Evolutionary conservation across 163 green algal species (phyloP), one percentile per base, ranked within the genome.

Genomic region (Trebouxiophyceae sp.): DNA sequence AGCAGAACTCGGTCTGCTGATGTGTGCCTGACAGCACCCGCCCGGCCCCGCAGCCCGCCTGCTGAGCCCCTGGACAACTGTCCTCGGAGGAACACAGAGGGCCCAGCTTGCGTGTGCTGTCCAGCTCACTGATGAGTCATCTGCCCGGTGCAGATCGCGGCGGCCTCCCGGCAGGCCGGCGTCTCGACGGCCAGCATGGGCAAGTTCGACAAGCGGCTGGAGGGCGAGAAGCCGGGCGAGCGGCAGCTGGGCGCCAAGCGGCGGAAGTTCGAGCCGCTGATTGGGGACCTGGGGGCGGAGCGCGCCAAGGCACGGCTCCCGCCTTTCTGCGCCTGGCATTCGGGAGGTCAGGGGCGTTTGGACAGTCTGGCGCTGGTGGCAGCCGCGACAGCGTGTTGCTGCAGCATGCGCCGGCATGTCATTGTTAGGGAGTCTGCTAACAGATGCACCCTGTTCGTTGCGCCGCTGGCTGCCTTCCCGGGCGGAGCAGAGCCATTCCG

Each of bases 151-250:
- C 65, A 77, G 57, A 65, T 76, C 45, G 81, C 79, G 46, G 31
- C 33, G n/a, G 61, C 61, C 7, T 67, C 85, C 0, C 60, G 62
- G 34, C 77, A 88, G 61, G 89, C 87, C 2, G 89, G 88, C 29
- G 76, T 93, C 20, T 91, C 89, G 29, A 98, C 93, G 1, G 93
- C 91, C 0, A 95, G 83, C 16, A 88, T 95, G 77, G 93, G 93
- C 70, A 97, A 97, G 74, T 97, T 97, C 77, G 93, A 98, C 75
- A 77, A 77, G 33, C 62, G 77, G 60, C 75, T 92, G 24, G 26
- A 68, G 27, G 82, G 83, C 4, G 87, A 93, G 68, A 86, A 87
- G 57, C 55, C 77, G 7, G 78, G 78, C 28, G 79, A 88, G 63
- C 62, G 77, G 19, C 60, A 70, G 39, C 56, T 30, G 8, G 50